Percentiles rank a stretch among this genome's conserved stretches.
These are phyloP conservation scores for Panaeolus cyanescens DNA, from an alignment of 768 basidiomycete genomes.

Conservation along the genomic window DNA sequence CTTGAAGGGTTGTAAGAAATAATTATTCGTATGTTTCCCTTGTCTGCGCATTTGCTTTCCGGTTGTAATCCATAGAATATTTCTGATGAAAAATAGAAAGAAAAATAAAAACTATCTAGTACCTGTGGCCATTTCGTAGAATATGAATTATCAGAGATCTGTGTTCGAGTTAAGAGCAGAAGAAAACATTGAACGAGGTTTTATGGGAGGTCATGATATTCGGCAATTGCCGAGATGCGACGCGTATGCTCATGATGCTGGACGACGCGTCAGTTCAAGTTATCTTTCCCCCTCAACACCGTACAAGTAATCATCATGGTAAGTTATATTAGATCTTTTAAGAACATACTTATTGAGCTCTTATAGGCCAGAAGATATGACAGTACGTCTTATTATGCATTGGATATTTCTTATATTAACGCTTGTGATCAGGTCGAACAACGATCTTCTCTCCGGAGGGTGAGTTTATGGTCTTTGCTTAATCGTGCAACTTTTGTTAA, in stretches of 20 bases:
- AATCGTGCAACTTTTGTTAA: slow-evolving; percentile 10
- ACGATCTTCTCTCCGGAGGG: slow-evolving; percentile 99
- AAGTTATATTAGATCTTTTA: slow-evolving; percentile 18
- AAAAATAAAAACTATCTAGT: background rate
- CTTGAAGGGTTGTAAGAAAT: background rate
- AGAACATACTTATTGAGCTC: slow-evolving; percentile 4
- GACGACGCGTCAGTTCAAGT: slow-evolving; percentile 44
- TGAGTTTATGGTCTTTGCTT: slow-evolving; percentile 30
- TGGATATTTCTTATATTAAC: background rate
- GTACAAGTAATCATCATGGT: slow-evolving; percentile 47
- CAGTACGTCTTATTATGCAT: slow-evolving; percentile 56
- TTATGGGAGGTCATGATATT: slow-evolving; percentile 2
- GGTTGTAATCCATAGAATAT: background rate
- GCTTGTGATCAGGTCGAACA: slow-evolving; percentile 69
- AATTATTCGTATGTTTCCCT: background rate
- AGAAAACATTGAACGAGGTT: background rate
- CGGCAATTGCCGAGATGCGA: slow-evolving; percentile 43
- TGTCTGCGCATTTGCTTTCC: background rate
- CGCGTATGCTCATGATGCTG: slow-evolving; percentile 37
- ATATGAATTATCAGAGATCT: background rate
- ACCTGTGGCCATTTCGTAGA: background rate
- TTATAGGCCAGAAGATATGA: slow-evolving; percentile 90
- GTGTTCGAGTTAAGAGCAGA: background rate
- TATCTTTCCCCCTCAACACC: slow-evolving; percentile 16
- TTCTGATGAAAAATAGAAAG: background rate